A percentile compares a stretch with the other conserved stretches of the same genome.
Conservation (phyloP, 345 rosid genomes). For the Sisymbrium irio region DNA sequence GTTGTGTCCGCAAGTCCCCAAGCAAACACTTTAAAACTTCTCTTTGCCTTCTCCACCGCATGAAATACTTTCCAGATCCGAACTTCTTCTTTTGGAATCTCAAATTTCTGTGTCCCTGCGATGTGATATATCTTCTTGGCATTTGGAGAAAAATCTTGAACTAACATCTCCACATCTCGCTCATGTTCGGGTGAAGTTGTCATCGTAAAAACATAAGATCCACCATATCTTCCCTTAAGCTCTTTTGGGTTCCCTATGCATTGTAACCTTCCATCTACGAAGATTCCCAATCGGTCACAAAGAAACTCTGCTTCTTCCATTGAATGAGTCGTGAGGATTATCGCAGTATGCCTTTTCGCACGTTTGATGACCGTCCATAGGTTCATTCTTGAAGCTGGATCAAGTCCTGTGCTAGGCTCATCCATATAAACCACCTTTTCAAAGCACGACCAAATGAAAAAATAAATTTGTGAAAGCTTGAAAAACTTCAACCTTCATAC, state of each 20-base stretch:
- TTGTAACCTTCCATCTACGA: slow-evolving; percentile 80
- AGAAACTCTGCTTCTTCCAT: slow-evolving; percentile 98
- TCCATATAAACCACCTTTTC: slow-evolving; percentile 92
- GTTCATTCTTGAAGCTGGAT: slow-evolving; percentile 86
- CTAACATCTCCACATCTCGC: slow-evolving; percentile 65
- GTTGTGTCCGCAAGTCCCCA: slow-evolving; percentile 96
- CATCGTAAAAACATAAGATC: slow-evolving; percentile 76
- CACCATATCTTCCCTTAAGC: slow-evolving; percentile 80
- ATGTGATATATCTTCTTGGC: slow-evolving; percentile 73
- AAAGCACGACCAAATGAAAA: neutral
- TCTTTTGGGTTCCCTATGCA: slow-evolving; percentile 91
- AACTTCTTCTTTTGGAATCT: slow-evolving; percentile 74
- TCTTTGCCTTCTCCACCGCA: slow-evolving; percentile 79
- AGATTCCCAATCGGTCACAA: slow-evolving; percentile 83
- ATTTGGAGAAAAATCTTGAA: slow-evolving; percentile 49
- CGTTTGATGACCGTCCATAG: slow-evolving; percentile 84
- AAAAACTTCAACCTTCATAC: neutral
- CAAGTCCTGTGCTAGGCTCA: slow-evolving; percentile 96
- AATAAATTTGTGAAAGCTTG: neutral
- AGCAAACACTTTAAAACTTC: slow-evolving; percentile 64
- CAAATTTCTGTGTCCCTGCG: slow-evolving; percentile 90
- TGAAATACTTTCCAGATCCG: slow-evolving; percentile 63
- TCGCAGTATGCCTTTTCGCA: slow-evolving; percentile 67
- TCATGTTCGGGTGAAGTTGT: slow-evolving; percentile 60
- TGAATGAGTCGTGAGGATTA: slow-evolving; percentile 91